These are phyloP conservation scores for Carex sylvatica DNA, from an alignment of 202 grass and related monocot genomes.

Conservation along the genomic window DNA sequence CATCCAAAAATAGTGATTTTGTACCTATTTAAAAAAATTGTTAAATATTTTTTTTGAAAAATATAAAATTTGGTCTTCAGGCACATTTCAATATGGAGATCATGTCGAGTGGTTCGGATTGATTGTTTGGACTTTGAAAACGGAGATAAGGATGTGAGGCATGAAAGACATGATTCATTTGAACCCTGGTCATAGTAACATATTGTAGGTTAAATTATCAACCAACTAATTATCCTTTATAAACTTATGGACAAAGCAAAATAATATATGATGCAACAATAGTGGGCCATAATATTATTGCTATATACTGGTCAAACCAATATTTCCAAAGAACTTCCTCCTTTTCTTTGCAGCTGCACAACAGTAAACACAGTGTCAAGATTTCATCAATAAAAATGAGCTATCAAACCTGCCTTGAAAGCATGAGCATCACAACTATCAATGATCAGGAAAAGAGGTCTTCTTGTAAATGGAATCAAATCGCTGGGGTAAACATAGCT, in stretches of 20 bases:
- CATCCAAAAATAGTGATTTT: no score
- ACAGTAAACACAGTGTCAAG: neutral
- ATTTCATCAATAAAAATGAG: conserved; percentile 28
- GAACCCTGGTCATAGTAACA: neutral
- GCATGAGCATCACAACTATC: conserved; percentile 67
- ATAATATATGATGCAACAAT: neutral
- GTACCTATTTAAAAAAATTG: no score
- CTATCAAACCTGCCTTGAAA: conserved; percentile 98
- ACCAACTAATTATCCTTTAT: neutral
- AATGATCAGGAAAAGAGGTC: conserved; percentile 85
- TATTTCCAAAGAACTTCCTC: neutral
- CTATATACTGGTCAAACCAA: neutral
- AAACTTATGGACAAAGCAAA: neutral
- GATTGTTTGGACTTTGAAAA: no score
- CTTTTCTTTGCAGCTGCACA: neutral
- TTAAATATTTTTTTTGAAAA: no score
- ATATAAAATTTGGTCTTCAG: no score
- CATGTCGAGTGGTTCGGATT: no score
- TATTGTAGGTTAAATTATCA: neutral
- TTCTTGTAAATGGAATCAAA: conserved; percentile 97
- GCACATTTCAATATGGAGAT: no score
- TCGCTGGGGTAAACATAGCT: conserved; percentile 84
- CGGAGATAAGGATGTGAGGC: no score
- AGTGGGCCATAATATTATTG: neutral
- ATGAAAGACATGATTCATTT: no score